These are phyloP conservation scores for Sordariomycetes sp. DNA, from an alignment of 2,329 filamentous ascomycete genomes.

Conservation along the genomic window DNA sequence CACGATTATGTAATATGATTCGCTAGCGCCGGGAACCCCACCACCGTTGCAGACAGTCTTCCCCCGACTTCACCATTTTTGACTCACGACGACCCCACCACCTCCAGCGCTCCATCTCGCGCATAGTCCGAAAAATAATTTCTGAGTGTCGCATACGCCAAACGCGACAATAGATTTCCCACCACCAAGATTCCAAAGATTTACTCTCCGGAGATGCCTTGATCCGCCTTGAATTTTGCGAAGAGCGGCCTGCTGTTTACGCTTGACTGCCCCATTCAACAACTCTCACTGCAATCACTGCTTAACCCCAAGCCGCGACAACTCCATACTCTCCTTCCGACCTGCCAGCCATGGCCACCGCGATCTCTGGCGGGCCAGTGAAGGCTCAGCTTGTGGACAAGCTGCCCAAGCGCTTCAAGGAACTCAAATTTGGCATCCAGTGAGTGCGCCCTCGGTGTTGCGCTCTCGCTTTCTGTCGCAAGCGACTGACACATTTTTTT, in stretches of 20 bases:
- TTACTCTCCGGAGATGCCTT: neutral
- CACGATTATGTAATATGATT: neutral
- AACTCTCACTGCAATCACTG: neutral
- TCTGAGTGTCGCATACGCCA: neutral
- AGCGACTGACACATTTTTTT: neutral
- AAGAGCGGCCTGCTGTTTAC: neutral
- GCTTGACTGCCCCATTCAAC: neutral
- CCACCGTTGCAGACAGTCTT: neutral
- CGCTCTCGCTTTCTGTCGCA: neutral
- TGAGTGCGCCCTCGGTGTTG: constrained; percentile 25
- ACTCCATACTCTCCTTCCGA: neutral
- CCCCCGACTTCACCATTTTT: neutral
- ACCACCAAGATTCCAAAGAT: neutral
- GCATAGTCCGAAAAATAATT: neutral
- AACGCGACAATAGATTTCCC: neutral
- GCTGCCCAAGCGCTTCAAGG: constrained; percentile 81
- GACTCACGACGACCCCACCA: neutral
- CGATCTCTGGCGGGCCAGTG: constrained; percentile 21
- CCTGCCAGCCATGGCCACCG: neutral
- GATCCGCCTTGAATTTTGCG: neutral
- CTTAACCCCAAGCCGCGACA: neutral
- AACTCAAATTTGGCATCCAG: constrained; percentile 90
- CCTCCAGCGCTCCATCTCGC: neutral
- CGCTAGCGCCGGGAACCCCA: neutral
- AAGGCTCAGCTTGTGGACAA: constrained; percentile 88